Evolutionary conservation across 2,329 filamentous ascomycete species (phyloP).

Genomic region (Fusarium torreyae): DNA sequence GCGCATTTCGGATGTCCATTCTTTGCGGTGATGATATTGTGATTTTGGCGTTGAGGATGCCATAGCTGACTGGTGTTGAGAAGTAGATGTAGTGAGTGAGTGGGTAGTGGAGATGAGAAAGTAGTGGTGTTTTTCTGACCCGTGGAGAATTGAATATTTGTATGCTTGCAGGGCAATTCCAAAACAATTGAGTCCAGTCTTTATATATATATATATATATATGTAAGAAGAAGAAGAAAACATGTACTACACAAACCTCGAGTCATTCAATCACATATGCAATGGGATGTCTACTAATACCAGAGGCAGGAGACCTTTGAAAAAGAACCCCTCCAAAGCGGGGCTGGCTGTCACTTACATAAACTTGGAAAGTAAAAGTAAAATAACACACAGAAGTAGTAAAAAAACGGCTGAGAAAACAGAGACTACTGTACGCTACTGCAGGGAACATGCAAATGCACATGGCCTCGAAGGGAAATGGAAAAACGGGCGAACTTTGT

Average conservation of each 20-base stretch:
- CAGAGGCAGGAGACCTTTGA: constrained; percentile 5
- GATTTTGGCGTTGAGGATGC: constrained; percentile 33
- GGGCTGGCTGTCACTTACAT: constrained; percentile 18
- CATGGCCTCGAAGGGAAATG: constrained; percentile 32
- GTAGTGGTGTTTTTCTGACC: too few species aligned
- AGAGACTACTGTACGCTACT: constrained; percentile 15
- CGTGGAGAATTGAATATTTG: too few species aligned
- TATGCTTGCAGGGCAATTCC: not conserved
- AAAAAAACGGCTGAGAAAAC: not conserved
- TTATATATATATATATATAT: too few species aligned
- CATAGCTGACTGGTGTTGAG: constrained; percentile 20
- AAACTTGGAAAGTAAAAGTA: constrained; percentile 7
- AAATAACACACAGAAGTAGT: not conserved
- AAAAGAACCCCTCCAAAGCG: constrained; percentile 20
- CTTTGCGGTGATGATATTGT: constrained; percentile 54
- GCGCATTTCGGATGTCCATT: constrained; percentile 67
- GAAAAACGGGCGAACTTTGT: constrained; percentile 23
- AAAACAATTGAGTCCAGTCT: not conserved
- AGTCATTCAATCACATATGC: constrained; percentile 13
- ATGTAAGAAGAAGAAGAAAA: not conserved
- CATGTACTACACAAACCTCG: not conserved
- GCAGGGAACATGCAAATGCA: constrained; percentile 33
- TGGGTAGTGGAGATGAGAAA: too few species aligned
- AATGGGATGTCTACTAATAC: constrained; percentile 9
- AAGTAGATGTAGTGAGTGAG: too few species aligned